Percentiles rank a stretch among this genome's conserved stretches.
These are phyloP conservation scores for Dothistroma pini DNA, from an alignment of 2,329 filamentous ascomycete species.

Conservation along the genomic window DNA sequence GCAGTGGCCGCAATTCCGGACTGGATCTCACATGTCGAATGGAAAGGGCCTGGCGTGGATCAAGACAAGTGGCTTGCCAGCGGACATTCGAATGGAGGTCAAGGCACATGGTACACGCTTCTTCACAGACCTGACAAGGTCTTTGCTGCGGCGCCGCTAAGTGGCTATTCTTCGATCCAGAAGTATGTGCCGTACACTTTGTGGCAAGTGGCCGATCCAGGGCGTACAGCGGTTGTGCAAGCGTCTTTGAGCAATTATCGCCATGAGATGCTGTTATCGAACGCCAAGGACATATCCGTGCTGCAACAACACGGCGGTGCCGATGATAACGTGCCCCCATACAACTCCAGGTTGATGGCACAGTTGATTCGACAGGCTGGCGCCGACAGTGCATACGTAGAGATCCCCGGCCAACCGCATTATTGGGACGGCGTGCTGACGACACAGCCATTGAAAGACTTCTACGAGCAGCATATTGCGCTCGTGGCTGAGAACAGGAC, in stretches of 20 bases:
- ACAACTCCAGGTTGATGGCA: slow-evolving; percentile 54
- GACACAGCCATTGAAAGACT: slow-evolving; percentile 46
- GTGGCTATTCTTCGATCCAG: slow-evolving; percentile 57
- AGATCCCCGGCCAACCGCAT: slow-evolving; percentile 49
- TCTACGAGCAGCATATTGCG: slow-evolving; percentile 44
- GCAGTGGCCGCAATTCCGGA: slow-evolving; percentile 47
- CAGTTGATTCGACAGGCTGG: slow-evolving; percentile 46
- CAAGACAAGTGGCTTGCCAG: slow-evolving; percentile 49
- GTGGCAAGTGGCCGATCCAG: slow-evolving; percentile 54
- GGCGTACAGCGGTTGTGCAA: slow-evolving; percentile 46
- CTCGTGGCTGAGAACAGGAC: slow-evolving; percentile 15
- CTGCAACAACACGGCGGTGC: slow-evolving; percentile 54
- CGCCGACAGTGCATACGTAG: slow-evolving; percentile 46
- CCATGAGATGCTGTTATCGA: slow-evolving; percentile 53
- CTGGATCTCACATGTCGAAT: slow-evolving; percentile 50
- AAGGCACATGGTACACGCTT: slow-evolving; percentile 56
- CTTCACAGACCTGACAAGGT: slow-evolving; percentile 56
- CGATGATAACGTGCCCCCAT: slow-evolving; percentile 58
- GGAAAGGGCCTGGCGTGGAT: slow-evolving; percentile 48
- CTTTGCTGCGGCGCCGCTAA: slow-evolving; percentile 55
- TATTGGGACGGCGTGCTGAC: slow-evolving; percentile 57
- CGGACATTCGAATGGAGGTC: slow-evolving; percentile 60
- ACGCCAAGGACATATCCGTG: slow-evolving; percentile 51
- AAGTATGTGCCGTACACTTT: slow-evolving; percentile 57
- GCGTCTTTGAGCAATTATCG: slow-evolving; percentile 51